A percentile compares a stretch with the other conserved stretches of the same genome.
Conservation (phyloP, 768 basidiomycete species). For the Leccinum disarticulatum region DNA sequence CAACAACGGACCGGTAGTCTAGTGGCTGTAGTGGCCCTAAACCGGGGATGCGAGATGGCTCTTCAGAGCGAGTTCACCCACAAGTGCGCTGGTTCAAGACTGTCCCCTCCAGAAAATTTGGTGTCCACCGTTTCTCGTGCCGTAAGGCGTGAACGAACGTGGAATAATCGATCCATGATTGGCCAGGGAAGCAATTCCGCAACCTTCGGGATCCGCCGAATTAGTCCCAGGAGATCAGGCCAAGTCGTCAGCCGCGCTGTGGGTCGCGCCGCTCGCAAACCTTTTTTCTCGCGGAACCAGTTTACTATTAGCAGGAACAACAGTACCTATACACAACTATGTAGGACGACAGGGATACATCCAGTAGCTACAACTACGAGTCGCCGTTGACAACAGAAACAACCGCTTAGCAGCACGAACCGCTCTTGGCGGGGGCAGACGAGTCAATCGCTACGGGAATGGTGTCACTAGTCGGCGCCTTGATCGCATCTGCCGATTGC, state of each 20-base stretch:
- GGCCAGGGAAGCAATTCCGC: conserved; percentile 94
- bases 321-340: conserved; percentile 26
- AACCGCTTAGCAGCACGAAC: conserved; percentile 60
- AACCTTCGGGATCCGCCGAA: conserved; percentile 84
- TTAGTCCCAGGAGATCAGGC: conserved; percentile 92
- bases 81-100: conserved; percentile 91
- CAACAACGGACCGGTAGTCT: conserved; percentile 40
- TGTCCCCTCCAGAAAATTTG: conserved; percentile 95
- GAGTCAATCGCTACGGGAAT: conserved; percentile 78
- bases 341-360: conserved; percentile 7
- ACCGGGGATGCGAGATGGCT: conserved; percentile 76
- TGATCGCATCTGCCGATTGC: conserved; percentile 72
- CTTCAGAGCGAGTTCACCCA: conserved; percentile 55
- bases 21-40: conserved; percentile 84
- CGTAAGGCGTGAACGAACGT: conserved; percentile 65
- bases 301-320: conserved; percentile 28
- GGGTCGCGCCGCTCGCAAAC: conserved; percentile 76
- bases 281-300: conserved; percentile 39
- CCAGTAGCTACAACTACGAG: background rate
- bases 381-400: conserved; percentile 2
- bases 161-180: conserved; percentile 84
- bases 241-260: conserved; percentile 82
- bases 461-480: conserved; percentile 77
- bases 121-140: conserved; percentile 64
- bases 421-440: conserved; percentile 48